These are phyloP conservation scores for Tillandsia leiboldiana DNA, from an alignment of 176 grass and related monocot species.

Conservation along the genomic window DNA sequence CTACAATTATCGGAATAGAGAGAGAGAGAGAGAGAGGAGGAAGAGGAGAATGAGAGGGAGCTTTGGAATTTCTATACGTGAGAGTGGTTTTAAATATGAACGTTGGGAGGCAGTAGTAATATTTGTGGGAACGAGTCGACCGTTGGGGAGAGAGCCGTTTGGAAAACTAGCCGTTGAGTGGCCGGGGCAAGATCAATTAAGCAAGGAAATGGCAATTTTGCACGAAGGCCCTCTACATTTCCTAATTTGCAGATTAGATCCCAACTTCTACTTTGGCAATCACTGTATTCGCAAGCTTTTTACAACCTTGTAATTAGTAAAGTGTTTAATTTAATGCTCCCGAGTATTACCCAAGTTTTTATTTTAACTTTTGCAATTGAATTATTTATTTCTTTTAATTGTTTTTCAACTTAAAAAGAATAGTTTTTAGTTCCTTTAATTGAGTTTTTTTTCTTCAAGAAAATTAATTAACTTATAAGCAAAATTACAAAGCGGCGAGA, in stretches of 20 bases:
- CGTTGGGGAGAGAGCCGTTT: slow-evolving; percentile 57
- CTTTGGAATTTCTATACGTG: slow-evolving; percentile 25
- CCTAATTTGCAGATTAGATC: background rate
- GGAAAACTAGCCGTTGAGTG: slow-evolving; percentile 32
- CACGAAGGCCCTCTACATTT: background rate
- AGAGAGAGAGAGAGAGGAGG: background rate
- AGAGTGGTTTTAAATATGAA: slow-evolving; percentile 16
- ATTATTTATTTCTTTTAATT: too few relatives aligned
- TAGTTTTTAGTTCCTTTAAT: too few relatives aligned
- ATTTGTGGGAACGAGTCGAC: slow-evolving; percentile 19
- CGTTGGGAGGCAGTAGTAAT: slow-evolving; percentile 2
- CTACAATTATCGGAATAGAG: background rate
- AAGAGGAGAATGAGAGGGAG: slow-evolving; percentile 2
- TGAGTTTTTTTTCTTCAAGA: too few relatives aligned
- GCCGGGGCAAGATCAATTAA: background rate
- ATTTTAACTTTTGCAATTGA: too few relatives aligned
- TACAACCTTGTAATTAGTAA: too few relatives aligned
- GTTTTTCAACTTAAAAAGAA: too few relatives aligned
- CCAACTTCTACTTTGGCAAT: background rate
- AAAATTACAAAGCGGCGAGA: too few relatives aligned
- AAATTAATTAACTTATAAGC: too few relatives aligned
- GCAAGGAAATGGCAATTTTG: background rate
- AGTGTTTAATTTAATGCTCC: too few relatives aligned
- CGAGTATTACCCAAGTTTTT: too few relatives aligned
- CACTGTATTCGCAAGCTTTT: too few relatives aligned